phyloP scores from a whole-genome alignment of 176 grass and related monocot species.

The Oryza longistaminata region DNA sequence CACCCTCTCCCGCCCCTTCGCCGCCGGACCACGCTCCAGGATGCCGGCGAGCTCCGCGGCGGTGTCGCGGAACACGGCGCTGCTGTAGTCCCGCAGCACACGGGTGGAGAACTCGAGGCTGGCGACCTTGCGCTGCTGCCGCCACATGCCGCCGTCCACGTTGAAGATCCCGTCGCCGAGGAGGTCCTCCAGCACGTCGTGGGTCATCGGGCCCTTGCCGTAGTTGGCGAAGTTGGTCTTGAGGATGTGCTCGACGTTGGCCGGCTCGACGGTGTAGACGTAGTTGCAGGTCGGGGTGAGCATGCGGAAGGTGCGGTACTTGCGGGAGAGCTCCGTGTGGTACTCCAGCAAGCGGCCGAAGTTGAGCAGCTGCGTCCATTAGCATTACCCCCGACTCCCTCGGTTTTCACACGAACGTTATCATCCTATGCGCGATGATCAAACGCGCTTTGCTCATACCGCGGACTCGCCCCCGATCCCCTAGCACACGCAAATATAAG shows the following conservation, averaged over 20 bases:
- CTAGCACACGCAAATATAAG: too few species aligned
- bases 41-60: slow-evolving; percentile 52
- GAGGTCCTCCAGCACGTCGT: slow-evolving; percentile 52
- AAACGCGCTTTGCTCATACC: too few species aligned
- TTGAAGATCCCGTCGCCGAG: slow-evolving; percentile 84
- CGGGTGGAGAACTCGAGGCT: slow-evolving; percentile 74
- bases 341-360: slow-evolving; percentile 56
- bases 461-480: too few species aligned
- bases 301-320: slow-evolving; percentile 72
- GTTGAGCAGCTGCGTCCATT: slow-evolving; percentile 49
- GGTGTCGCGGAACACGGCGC: slow-evolving; percentile 58
- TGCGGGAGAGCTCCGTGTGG: slow-evolving; percentile 42
- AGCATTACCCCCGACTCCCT: too few species aligned
- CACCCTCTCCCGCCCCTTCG: slow-evolving; percentile 20
- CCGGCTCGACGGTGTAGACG: slow-evolving; percentile 70
- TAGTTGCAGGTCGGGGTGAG: slow-evolving; percentile 57
- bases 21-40: slow-evolving; percentile 9
- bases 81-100: slow-evolving; percentile 72
- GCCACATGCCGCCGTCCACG: slow-evolving; percentile 78
- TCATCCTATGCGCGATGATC: too few species aligned
- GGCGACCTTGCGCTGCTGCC: slow-evolving; percentile 76
- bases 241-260: slow-evolving; percentile 76
- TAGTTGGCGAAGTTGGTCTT: slow-evolving; percentile 88
- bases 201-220: slow-evolving; percentile 54
- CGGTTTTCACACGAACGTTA: too few species aligned